A percentile compares a stretch with the other conserved stretches of the same genome.
phyloP scores from a whole-genome alignment of 192 early-diverging fungal species.

The Coemansia sp. region DNA sequence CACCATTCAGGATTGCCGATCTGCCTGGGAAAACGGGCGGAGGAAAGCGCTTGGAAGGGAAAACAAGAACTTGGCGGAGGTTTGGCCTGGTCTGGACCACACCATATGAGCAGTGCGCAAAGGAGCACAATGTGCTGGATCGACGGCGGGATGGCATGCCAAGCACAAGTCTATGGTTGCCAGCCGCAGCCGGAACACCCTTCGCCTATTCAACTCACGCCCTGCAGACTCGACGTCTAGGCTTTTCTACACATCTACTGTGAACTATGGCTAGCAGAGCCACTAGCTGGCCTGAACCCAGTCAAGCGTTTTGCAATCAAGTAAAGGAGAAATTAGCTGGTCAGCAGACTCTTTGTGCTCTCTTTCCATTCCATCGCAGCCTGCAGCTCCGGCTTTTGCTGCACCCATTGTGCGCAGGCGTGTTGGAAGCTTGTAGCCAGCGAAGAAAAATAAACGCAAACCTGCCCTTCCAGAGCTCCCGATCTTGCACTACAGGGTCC shows the following conservation, averaged over 20 bases:
- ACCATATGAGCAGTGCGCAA: not conserved
- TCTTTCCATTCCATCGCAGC: not conserved
- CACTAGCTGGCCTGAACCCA: not conserved
- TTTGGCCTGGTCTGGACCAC: not conserved
- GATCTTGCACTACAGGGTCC: slow-evolving; percentile 11
- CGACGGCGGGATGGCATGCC: not conserved
- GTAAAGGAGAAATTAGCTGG: not conserved
- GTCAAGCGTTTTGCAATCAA: not conserved
- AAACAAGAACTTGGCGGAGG: not conserved
- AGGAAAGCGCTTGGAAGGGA: not conserved
- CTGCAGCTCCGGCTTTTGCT: slow-evolving; percentile 10
- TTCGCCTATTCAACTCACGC: no score
- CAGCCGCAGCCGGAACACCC: no score
- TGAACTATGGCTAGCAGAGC: not conserved
- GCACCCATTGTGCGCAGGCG: not conserved
- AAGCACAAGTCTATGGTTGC: not conserved
- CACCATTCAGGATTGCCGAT: not conserved
- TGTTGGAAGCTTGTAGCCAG: not conserved
- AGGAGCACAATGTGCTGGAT: not conserved
- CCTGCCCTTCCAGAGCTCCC: not conserved
- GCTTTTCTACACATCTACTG: not conserved
- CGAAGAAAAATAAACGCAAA: slow-evolving; percentile 11
- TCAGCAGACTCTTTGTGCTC: not conserved
- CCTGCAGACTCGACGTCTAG: no score
- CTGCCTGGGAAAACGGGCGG: not conserved